Percentiles rank a stretch among this genome's conserved stretches.
These are phyloP conservation scores for Fusarium kyushuense DNA, from an alignment of 2,329 filamentous ascomycete genomes.

Conservation along the genomic window DNA sequence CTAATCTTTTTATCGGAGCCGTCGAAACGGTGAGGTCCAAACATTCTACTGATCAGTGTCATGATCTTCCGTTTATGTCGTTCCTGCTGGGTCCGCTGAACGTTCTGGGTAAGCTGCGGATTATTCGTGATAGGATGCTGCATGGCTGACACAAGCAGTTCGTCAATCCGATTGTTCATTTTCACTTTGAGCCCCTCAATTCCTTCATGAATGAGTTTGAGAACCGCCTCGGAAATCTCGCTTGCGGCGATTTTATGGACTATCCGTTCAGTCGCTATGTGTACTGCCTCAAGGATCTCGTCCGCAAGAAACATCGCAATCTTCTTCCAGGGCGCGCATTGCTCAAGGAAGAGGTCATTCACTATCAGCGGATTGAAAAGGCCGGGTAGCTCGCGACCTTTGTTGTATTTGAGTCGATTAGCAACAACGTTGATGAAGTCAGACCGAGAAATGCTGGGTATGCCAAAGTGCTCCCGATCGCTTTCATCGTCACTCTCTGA, in stretches of 20 bases:
- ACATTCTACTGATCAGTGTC: not conserved
- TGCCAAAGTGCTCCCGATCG: fast-evolving
- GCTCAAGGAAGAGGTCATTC: slow-evolving; percentile 69
- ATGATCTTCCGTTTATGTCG: slow-evolving; percentile 16
- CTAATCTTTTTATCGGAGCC: slow-evolving; percentile 5
- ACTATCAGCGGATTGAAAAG: slow-evolving; percentile 71
- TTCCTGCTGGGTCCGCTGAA: not conserved
- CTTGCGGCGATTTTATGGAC: not conserved
- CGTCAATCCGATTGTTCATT: not conserved
- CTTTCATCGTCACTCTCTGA: not conserved
- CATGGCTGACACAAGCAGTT: not conserved
- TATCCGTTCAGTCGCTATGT: not conserved
- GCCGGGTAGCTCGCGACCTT: slow-evolving; percentile 68
- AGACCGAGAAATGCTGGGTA: slow-evolving; percentile 10
- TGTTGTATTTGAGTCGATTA: slow-evolving; percentile 36
- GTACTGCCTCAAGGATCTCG: slow-evolving; percentile 29
- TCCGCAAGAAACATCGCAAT: slow-evolving; percentile 53
- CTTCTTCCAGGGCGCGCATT: slow-evolving; percentile 65
- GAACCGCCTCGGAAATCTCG: not conserved
- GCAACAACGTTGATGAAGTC: slow-evolving; percentile 43
- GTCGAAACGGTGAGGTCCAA: slow-evolving; percentile 6
- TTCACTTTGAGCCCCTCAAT: not conserved
- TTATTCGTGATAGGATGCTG: not conserved
- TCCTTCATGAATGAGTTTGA: not conserved
- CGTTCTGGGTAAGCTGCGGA: not conserved